A percentile compares a stretch with the other conserved stretches of the same genome.
Evolutionary conservation across 345 rosid genomes (phyloP).

Genomic region (Abelmoschus esculentus): DNA sequence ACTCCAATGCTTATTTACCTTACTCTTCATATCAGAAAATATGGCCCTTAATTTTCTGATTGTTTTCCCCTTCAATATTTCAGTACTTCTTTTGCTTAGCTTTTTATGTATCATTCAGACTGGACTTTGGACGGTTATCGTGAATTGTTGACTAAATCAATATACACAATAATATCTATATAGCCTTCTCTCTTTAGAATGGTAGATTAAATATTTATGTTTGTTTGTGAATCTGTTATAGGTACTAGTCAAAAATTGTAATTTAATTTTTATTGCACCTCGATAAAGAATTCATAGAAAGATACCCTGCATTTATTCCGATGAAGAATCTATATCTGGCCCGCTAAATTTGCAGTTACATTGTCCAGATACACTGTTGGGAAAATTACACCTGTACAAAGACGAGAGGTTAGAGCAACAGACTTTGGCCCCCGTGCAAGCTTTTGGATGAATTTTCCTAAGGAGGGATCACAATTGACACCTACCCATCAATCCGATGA

Average conservation of each 20-base stretch:
- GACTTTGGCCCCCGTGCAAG: conserved; percentile 95
- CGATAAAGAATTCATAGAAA: conserved; percentile 1
- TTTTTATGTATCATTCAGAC: not conserved
- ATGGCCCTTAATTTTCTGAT: not conserved
- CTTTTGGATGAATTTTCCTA: conserved; percentile 97
- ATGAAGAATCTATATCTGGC: not conserved
- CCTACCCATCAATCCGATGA: conserved; percentile 91
- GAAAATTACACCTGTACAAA: conserved; percentile 89
- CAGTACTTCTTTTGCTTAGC: not conserved
- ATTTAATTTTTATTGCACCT: not conserved
- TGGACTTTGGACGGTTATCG: not conserved
- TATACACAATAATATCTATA: not conserved
- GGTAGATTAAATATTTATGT: not conserved
- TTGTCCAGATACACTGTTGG: conserved; percentile 86
- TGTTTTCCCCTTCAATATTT: not conserved
- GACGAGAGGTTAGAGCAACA: conserved; percentile 73
- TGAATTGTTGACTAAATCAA: not conserved
- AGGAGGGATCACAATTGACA: conserved; percentile 81
- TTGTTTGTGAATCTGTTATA: not conserved
- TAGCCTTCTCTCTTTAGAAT: not conserved
- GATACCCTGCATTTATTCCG: not conserved
- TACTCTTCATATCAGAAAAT: not conserved
- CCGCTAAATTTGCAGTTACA: not conserved
- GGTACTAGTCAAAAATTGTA: not conserved
- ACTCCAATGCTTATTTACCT: not conserved